Evolutionary conservation across 1,284 basidiomycete species (phyloP), one percentile per base, ranked within the genome.

Genomic region (Blastosporella zonata): DNA sequence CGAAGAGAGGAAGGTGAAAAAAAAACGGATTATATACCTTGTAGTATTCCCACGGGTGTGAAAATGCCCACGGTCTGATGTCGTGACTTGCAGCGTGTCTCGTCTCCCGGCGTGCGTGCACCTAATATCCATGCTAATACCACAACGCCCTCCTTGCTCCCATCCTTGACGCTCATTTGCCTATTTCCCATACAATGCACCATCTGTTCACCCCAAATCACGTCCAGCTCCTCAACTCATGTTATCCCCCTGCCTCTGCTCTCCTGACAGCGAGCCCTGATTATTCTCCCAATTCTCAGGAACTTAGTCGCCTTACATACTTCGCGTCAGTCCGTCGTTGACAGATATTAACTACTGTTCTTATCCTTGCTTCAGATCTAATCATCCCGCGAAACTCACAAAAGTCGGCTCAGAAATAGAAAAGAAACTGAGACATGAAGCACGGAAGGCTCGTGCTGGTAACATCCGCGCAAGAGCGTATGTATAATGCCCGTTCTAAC

Each of bases 291-390:
- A 89, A 93, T 56, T 80, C 87, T 0, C 94, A 97, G 66, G 94
- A 97, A 62, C 78, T 97, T 27, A 93, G 91, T 47, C 84, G 89
- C 39, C 77, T 99, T 53, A 92, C 91, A 3, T 97, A 97, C 70
- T 95, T 93, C 75, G 93, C 90, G 76, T 78, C 46, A 51, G 70
- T 49, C 9, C 29, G 18, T 27, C 9, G 25, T 23, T 37, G 3
- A 22, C 29, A 23, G n/a, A 9, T 20, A 18, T 48, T 10, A 15
- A 50, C 41, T 38, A 23, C 35, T 37, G 20, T 18, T 44, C 46
- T 47, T 13, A 20, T 49, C 55, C 52, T 46, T 18, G 9, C 41
- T 49, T 31, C 51, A 72, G 71, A 8, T 84, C 87, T 9, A 93
- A 95, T 67, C 84, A 87, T 59, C 92, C 94, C 1, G 86, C 88